Conservation (phyloP, 2,329 filamentous ascomycete genomes). For the Harringtonia lauricola region DNA sequence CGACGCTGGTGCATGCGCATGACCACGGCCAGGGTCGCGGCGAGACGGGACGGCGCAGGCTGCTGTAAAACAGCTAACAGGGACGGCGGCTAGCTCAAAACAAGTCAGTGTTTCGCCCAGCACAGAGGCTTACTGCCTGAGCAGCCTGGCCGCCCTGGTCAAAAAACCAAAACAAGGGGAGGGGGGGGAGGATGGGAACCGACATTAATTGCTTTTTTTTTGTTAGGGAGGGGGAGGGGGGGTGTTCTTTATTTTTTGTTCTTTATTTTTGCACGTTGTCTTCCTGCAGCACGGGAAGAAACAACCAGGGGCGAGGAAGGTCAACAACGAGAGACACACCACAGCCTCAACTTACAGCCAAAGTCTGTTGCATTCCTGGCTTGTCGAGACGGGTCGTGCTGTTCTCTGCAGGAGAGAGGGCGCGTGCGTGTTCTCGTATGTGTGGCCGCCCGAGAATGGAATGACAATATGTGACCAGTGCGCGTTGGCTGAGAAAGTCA, state of each 20-base stretch:
- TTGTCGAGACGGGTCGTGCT: neutral
- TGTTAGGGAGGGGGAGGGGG: too few relatives aligned
- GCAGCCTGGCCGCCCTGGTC: too few relatives aligned
- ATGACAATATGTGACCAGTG: neutral
- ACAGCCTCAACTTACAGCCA: neutral
- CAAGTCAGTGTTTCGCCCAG: too few relatives aligned
- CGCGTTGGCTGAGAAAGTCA: neutral
- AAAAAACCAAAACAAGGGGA: too few relatives aligned
- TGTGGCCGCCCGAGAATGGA: neutral
- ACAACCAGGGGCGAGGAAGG: neutral
- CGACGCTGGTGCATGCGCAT: conserved; percentile 5
- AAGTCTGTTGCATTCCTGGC: neutral
- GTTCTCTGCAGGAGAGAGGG: neutral
- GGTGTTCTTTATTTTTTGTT: neutral
- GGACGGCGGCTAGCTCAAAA: too few relatives aligned
- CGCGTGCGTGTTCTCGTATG: neutral
- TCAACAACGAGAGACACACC: neutral
- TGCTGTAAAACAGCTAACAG: neutral
- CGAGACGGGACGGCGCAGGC: neutral
- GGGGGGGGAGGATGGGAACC: too few relatives aligned
- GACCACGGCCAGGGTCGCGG: conserved; percentile 2
- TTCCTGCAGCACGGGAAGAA: neutral
- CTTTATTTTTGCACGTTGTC: neutral
- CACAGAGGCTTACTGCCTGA: too few relatives aligned
- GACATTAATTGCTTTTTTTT: too few relatives aligned